These are phyloP conservation scores for Backusella circina DNA, from an alignment of 192 early-diverging fungal genomes.

Conservation along the genomic window DNA sequence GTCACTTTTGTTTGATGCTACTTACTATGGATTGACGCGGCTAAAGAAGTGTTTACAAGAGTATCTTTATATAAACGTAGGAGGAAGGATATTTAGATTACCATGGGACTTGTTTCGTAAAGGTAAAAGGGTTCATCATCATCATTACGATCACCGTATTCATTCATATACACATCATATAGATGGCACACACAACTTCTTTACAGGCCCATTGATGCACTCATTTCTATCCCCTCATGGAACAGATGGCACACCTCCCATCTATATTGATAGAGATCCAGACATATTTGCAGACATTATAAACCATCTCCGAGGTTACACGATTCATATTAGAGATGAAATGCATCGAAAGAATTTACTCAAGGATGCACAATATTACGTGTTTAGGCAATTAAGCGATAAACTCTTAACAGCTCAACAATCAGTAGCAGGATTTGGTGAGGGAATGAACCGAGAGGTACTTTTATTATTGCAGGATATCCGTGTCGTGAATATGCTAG, in stretches of 20 bases:
- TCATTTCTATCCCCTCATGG: conserved; percentile 17
- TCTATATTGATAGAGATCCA: conserved; percentile 45
- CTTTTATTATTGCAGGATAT: conserved; percentile 40
- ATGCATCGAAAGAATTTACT: conserved; percentile 51
- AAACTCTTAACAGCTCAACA: conserved; percentile 34
- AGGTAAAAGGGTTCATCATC: conserved; percentile 17
- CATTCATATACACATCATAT: background rate
- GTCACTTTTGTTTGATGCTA: conserved; percentile 41
- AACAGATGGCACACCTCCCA: conserved; percentile 12
- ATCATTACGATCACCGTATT: background rate
- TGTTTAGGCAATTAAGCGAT: conserved; percentile 32
- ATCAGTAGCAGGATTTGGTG: conserved; percentile 38
- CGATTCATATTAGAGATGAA: conserved; percentile 49
- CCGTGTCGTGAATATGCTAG: conserved; percentile 18
- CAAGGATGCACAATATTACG: conserved; percentile 50
- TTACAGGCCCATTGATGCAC: conserved; percentile 35
- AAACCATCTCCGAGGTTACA: conserved; percentile 52
- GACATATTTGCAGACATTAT: conserved; percentile 54
- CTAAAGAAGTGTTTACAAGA: conserved; percentile 36
- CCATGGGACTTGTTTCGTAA: conserved; percentile 41
- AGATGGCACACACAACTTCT: conserved; percentile 34
- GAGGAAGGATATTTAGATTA: conserved; percentile 50
- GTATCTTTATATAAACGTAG: conserved; percentile 47
- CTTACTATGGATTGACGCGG: conserved; percentile 41
- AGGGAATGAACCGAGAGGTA: conserved; percentile 25